Conservation (phyloP, 441 rosid genomes). For the Corymbia calophylla region DNA sequence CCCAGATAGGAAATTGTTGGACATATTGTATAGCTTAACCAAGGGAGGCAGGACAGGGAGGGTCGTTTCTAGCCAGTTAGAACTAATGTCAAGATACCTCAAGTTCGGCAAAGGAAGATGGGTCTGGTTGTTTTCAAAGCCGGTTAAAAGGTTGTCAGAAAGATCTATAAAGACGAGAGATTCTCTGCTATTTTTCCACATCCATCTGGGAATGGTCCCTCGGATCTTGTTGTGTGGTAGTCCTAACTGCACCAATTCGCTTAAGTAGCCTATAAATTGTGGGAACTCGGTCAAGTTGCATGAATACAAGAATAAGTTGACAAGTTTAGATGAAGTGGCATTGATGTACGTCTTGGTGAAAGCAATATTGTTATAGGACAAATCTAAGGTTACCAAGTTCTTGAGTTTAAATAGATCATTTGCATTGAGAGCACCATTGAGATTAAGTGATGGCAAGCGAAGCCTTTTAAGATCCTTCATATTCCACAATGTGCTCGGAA, state of each 20-base stretch:
- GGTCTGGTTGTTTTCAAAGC: background rate
- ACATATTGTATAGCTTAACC: accelerated
- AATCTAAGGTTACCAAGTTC: accelerated
- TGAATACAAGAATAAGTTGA: accelerated
- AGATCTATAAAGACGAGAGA: accelerated
- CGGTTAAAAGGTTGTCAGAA: too few species aligned
- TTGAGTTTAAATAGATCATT: background rate
- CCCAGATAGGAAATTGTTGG: background rate
- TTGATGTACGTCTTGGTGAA: background rate
- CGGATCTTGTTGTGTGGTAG: too few species aligned
- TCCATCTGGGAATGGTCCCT: too few species aligned
- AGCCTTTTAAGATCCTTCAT: background rate
- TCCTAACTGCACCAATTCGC: accelerated
- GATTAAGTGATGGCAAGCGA: accelerated
- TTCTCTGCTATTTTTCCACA: too few species aligned
- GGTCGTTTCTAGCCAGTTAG: background rate
- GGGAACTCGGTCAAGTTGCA: background rate
- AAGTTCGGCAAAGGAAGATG: background rate
- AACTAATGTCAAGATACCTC: background rate
- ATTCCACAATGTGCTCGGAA: background rate
- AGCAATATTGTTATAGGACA: background rate
- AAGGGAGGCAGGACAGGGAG: background rate
- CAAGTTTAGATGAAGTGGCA: accelerated
- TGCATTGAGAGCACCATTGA: accelerated
- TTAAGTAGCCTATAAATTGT: too few species aligned